Conservation (phyloP, 306 rosid species). For the Urtica urens region DNA sequence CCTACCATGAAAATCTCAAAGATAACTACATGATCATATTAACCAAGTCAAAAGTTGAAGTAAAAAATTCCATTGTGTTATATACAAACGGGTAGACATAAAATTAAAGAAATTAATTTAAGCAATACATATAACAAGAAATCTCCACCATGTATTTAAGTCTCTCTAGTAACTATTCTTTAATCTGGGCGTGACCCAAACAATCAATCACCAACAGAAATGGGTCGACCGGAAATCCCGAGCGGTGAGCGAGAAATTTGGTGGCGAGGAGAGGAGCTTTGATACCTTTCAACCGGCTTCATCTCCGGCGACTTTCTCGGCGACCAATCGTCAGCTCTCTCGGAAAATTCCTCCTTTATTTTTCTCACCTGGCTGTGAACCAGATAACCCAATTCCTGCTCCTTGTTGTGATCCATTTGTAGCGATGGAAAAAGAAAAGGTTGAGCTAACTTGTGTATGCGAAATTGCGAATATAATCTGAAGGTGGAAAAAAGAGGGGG, state of each 20-base stretch:
- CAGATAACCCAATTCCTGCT: not conserved
- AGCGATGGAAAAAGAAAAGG: not conserved
- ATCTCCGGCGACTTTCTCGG: conserved; percentile 44
- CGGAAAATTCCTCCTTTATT: conserved; percentile 33
- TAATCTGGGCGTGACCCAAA: too few species aligned
- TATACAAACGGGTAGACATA: too few species aligned
- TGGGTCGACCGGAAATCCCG: conserved; percentile 44
- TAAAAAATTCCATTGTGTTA: too few species aligned
- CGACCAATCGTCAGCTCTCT: conserved; percentile 40
- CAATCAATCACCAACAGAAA: conserved; percentile 52
- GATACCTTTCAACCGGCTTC: conserved; percentile 32
- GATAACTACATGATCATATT: too few species aligned
- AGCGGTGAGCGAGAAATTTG: conserved; percentile 67
- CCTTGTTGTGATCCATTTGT: not conserved
- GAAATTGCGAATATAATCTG: too few species aligned
- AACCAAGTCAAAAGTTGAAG: too few species aligned
- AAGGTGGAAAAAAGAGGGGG: not conserved
- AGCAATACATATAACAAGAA: too few species aligned
- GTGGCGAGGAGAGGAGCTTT: conserved; percentile 25
- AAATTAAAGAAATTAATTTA: too few species aligned
- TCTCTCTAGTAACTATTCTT: too few species aligned
- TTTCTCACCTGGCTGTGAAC: conserved; percentile 10
- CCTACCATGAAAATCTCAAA: too few species aligned
- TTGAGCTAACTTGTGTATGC: not conserved
- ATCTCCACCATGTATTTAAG: too few species aligned